These are phyloP conservation scores for Juglanconis juglandina DNA, from an alignment of 2,329 filamentous ascomycete species.

Conservation along the genomic window DNA sequence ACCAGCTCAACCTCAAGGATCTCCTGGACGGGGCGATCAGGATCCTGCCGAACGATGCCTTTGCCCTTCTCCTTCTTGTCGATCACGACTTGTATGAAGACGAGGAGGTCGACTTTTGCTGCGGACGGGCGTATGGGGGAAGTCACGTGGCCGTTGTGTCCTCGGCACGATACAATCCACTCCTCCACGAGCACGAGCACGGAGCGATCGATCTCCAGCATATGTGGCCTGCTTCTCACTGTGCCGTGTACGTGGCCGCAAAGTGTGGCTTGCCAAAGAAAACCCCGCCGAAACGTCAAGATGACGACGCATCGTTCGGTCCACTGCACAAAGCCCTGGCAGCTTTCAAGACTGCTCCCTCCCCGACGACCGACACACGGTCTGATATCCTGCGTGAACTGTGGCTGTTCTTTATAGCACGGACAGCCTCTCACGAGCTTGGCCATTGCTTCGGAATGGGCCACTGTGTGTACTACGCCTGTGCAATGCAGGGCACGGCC, in stretches of 20 bases:
- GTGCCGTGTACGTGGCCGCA: conserved; percentile 44
- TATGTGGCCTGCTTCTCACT: conserved; percentile 65
- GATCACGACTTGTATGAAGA: conserved; percentile 64
- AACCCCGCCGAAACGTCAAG: not conserved
- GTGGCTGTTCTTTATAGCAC: conserved; percentile 57
- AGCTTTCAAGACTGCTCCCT: conserved; percentile 23
- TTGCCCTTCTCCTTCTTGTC: conserved; percentile 53
- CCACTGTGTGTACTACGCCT: conserved; percentile 65
- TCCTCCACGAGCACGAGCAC: conserved; percentile 36
- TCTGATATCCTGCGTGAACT: conserved; percentile 32
- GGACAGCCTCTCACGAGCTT: conserved; percentile 62
- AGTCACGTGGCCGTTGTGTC: conserved; percentile 61
- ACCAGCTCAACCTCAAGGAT: conserved; percentile 59
- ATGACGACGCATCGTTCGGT: conserved; percentile 9
- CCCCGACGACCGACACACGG: conserved; percentile 20
- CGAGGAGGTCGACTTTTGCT: conserved; percentile 64
- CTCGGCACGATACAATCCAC: conserved; percentile 58
- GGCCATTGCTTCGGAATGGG: conserved; percentile 65
- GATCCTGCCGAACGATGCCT: conserved; percentile 55
- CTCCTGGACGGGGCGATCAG: conserved; percentile 54
- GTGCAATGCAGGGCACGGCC: conserved; percentile 60
- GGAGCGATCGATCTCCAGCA: conserved; percentile 44
- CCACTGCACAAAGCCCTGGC: conserved; percentile 34
- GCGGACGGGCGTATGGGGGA: conserved; percentile 63
- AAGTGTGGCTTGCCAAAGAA: conserved; percentile 26